Conservation (phyloP, 345 rosid species). For the Geranium brycei region DNA sequence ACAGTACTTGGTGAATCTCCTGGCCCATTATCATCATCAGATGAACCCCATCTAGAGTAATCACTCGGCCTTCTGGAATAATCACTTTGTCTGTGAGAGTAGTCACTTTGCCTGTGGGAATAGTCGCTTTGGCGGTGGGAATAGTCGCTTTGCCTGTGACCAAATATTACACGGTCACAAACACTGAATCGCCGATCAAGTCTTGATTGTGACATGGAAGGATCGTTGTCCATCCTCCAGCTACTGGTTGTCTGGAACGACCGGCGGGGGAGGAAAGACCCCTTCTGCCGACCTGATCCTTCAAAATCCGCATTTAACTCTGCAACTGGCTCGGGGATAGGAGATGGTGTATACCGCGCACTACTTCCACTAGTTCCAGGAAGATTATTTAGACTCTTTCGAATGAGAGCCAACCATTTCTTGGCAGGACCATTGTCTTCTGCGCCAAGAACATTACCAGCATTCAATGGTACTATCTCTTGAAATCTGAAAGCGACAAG, state of each 20-base stretch:
- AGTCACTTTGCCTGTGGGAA: constrained; percentile 72
- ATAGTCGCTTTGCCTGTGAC: constrained; percentile 29
- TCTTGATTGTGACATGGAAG: constrained; percentile 48
- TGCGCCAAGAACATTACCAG: constrained; percentile 89
- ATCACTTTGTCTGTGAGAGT: constrained; percentile 41
- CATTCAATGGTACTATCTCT: constrained; percentile 96
- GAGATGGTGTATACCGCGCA: constrained; percentile 67
- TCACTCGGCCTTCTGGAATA: constrained; percentile 59
- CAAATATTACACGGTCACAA: constrained; percentile 78
- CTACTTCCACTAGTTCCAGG: constrained; percentile 79
- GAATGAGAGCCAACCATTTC: constrained; percentile 76
- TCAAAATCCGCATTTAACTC: constrained; percentile 94
- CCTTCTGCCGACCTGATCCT: constrained; percentile 79
- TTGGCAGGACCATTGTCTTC: constrained; percentile 99
- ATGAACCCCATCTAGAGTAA: constrained; percentile 86
- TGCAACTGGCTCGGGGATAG: constrained; percentile 77
- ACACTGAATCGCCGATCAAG: constrained; percentile 82
- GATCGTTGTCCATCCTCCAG: constrained; percentile 78
- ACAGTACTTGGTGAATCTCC: constrained; percentile 87
- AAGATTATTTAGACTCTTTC: constrained; percentile 70
- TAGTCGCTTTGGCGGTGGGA: constrained; percentile 41
- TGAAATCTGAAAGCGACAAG: constrained; percentile 50
- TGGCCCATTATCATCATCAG: constrained; percentile 82
- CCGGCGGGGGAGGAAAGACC: constrained; percentile 62
- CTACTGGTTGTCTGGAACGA: constrained; percentile 81